Evolutionary conservation across 805 yeast genomes (phyloP), one percentile per base, ranked within the genome.

Genomic region (Ogataea siamensis): DNA sequence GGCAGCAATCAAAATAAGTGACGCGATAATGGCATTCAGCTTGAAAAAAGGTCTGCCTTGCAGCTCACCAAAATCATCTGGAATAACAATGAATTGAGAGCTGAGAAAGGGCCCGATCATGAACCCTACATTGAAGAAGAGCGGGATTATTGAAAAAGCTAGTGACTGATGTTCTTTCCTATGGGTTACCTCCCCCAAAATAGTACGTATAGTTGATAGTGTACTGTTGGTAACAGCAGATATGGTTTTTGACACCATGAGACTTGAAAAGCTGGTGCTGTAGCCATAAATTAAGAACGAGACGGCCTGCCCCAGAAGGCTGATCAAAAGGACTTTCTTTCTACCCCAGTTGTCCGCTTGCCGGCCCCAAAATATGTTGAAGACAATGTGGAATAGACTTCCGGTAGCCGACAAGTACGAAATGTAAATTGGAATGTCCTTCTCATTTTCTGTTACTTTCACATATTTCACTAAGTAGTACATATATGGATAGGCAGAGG

Each of bases 211-310:
- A 10, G 78, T 83, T 0, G 80, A 78, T 9, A 77, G 73, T 50
- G 79, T 80, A 6, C 83, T 84, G 51, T 78, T 79, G 26, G 78
- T 58, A 2, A 71, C 58, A 0, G 85, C 85, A 57, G 72, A 69
- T 25, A 70, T 45, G 14, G 70, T 60, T 51, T 83, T 64, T 7
- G 83, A 76, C 7, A 62, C 47, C 7, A 80, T 46, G 0, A 83
- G 83, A 58, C 66, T 62, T 48, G 68, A 67, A 50, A 70, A 76
- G 50, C 68, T 73, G n/a, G 57, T 61, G 11, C 80, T 60, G 46
- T 77, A 73, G 1, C 85, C 86, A 46, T 79, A 68, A 5, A 68
- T 39, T 16, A 76, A 37, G 42, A 74, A 53, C 7, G 77, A 64
- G 3, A 66, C 16, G 5, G 71, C 62, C 2, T 80, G 67, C 9